Base-by-base conservation (phyloP, 768 basidiomycete genomes). In the Butyriboletus loyo region DNA sequence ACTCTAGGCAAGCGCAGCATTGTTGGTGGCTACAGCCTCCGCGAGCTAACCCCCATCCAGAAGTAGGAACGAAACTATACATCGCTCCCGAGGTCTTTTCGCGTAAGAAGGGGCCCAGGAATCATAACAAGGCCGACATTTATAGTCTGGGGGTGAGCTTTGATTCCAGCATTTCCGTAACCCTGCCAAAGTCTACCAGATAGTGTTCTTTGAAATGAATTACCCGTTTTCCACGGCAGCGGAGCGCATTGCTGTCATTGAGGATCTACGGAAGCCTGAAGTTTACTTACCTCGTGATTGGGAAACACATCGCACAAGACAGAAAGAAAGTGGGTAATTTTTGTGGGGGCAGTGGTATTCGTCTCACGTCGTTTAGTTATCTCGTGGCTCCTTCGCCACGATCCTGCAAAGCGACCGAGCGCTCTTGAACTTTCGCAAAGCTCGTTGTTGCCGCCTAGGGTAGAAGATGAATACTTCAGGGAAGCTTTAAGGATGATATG, bases 171-270 rank as follows among this genome's bases (percentile, higher is more conserved):
- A 8, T 9, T 11, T 21, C 15, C 13, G 17, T 49, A 15, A 14
- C 21, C n/a, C 35, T 19, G 49, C 38, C 5, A 11, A 54, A 39
- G 25, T 35, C 53, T 32, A 24, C 21, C 55, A 94, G 91, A 85
- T 98, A 58, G 94, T 97, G 14, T 97, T 97, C 71, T 97, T 98
- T 63, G 95, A 98, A 73, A 96, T 97, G 93, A 94, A 92, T 67
- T 91, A 86, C 69, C 62, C 74, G 17, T 92, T 97, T 71, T 73
- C 80, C 11, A 97, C 94, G 0, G 85, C 82, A 2, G 79, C 89
- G 19, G 94, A 98, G 63, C 84, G 94, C 21, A 88, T 89, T 35
- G 83, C 80, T 1, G 92, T 94, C 21, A 77, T 98, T 1, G 88
- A 89, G 59, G 83, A 86, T 45, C 65, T 97, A 27, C 75, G 95